Base-by-base conservation (phyloP, 1,284 basidiomycete species). In the Fistulinella cinereoalba region DNA sequence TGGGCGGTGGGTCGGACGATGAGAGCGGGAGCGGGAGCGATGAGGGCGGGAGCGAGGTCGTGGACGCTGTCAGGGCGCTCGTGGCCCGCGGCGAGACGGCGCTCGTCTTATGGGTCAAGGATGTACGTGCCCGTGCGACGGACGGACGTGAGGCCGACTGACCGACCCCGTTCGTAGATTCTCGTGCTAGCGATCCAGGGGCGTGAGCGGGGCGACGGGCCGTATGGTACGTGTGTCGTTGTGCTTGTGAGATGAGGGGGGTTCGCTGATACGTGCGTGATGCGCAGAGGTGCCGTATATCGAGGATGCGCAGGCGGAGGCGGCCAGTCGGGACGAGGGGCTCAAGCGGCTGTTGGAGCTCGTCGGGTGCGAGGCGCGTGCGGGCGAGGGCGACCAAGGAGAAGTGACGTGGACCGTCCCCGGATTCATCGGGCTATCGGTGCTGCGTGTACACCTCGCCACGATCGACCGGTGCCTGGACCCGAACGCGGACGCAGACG, bases 331-430 rank as follows among this genome's bases (percentile, higher is more conserved):
- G 57, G 83, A 95, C 58, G 72, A 83, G 4, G 77, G 86, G 46
- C 71, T 97, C 51, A 92, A 92, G 60, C 77, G 97, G 9, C 67
- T 97, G 53, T 87, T 95, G 65, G 79, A 83, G 24, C 68, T 93
- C 15, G 71, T 81, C 22, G 79, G 80, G 46, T 91, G 88, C 63
- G 70, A 70, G 53, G 72, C 83, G n/a, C n/a, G n/a, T n/a, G n/a
- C n/a, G n/a, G n/a, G n/a, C n/a, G n/a, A n/a, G n/a, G n/a, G n/a
- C n/a, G n/a, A n/a, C n/a, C n/a, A n/a, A n/a, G 80, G 82, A 28
- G 84, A 88, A 61, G 67, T 88, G 43, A 83, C 87, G 58, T 94
- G 92, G 92, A 80, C 79, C 47, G 77, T 93, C 44, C 89, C 90
- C 27, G 76, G 79, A 16, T 67, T 71, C n/a, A 74, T 89, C 45